Evolutionary conservation across 129 eudicot genomes (phyloP).

Genomic region (Dittrichia graveolens): DNA sequence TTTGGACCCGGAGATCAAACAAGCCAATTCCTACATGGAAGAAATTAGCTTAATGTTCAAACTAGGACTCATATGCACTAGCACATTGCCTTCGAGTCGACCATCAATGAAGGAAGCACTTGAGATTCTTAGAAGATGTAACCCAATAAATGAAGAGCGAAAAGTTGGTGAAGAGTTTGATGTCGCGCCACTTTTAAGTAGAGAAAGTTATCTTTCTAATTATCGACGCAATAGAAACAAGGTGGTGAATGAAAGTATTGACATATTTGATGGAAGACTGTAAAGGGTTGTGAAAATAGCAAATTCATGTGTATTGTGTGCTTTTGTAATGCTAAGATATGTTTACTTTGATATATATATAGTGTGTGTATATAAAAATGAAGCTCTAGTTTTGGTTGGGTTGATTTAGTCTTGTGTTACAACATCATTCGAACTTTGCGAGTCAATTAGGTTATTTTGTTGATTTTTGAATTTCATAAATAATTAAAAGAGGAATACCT

Average conservation of each 20-base stretch:
- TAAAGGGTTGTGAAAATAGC: slow-evolving; percentile 28
- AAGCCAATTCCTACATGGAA: slow-evolving; percentile 44
- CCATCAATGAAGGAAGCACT: slow-evolving; percentile 82
- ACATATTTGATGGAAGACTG: slow-evolving; percentile 38
- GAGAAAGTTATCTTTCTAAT: slow-evolving; percentile 54
- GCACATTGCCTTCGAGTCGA: slow-evolving; percentile 64
- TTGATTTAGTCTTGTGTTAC: too few species aligned
- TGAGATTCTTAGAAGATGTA: slow-evolving; percentile 58
- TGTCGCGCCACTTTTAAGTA: slow-evolving; percentile 59
- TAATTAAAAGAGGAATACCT: too few species aligned
- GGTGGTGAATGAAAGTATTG: slow-evolving; percentile 43
- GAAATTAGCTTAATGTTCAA: slow-evolving; percentile 60
- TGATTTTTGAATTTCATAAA: too few species aligned
- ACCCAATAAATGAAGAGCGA: slow-evolving; percentile 33
- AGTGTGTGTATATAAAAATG: too few species aligned
- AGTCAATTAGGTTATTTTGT: too few species aligned
- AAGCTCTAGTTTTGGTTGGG: too few species aligned
- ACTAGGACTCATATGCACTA: slow-evolving; percentile 81
- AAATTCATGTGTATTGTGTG: not conserved
- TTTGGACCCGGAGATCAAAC: slow-evolving; percentile 60
- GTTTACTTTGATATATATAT: too few species aligned
- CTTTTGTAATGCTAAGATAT: not conserved
- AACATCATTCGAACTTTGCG: too few species aligned
- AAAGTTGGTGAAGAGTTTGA: slow-evolving; percentile 54
- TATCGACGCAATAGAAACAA: slow-evolving; percentile 51